phyloP scores from a whole-genome alignment of 495 filamentous ascomycete species.

The Neurospora sp. region DNA sequence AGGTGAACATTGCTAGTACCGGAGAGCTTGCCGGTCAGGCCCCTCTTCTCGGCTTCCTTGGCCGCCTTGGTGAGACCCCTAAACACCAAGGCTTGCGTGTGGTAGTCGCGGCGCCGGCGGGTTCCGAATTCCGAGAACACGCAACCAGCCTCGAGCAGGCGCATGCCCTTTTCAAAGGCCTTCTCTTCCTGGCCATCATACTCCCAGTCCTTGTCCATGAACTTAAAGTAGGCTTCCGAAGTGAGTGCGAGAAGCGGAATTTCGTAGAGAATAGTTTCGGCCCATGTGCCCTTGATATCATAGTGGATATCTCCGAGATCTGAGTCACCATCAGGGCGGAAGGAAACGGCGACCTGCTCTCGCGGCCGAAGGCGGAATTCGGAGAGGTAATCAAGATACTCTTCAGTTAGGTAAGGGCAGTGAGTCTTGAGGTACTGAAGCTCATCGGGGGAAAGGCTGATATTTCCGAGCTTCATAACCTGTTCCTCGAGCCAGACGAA shows the following conservation, averaged over 20 bases:
- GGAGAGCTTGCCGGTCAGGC: slow-evolving; percentile 58
- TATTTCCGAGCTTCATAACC: slow-evolving; percentile 68
- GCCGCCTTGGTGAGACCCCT: slow-evolving; percentile 67
- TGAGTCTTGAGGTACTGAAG: slow-evolving; percentile 63
- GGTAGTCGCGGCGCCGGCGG: slow-evolving; percentile 78
- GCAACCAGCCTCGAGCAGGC: slow-evolving; percentile 71
- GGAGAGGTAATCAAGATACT: slow-evolving; percentile 71
- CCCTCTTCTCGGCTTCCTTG: slow-evolving; percentile 51
- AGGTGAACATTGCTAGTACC: slow-evolving; percentile 97
- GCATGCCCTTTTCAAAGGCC: slow-evolving; percentile 66
- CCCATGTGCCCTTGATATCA: slow-evolving; percentile 70
- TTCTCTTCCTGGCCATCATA: slow-evolving; percentile 76
- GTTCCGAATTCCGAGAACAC: slow-evolving; percentile 91
- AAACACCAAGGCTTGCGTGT: slow-evolving; percentile 88
- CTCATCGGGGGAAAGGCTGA: slow-evolving; percentile 69
- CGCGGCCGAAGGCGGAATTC: slow-evolving; percentile 70
- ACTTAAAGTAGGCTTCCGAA: slow-evolving; percentile 94
- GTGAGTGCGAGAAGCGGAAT: slow-evolving; percentile 86
- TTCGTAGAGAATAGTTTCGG: slow-evolving; percentile 95
- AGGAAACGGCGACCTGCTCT: slow-evolving; percentile 66
- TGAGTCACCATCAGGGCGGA: slow-evolving; percentile 55
- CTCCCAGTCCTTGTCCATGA: slow-evolving; percentile 82
- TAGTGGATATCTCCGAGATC: slow-evolving; percentile 69
- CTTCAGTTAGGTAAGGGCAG: slow-evolving; percentile 70
- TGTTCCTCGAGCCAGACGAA: slow-evolving; percentile 80